Evolutionary conservation across 441 rosid species (phyloP).

Genomic region (Populus hybrid): DNA sequence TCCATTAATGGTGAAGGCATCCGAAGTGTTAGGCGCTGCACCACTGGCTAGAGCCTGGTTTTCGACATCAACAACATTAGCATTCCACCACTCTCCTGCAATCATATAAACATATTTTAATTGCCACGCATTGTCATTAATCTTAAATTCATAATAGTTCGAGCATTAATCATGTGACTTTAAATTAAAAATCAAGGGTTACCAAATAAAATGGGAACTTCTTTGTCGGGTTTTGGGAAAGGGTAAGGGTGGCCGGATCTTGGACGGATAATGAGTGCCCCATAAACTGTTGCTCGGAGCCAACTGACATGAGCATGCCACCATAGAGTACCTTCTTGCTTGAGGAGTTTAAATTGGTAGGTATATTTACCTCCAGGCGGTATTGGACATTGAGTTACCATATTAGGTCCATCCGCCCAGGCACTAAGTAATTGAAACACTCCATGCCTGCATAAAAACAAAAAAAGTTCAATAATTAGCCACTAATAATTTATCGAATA

Average conservation of each 20-base stretch:
- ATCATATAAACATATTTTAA: neutral
- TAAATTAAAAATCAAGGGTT: neutral
- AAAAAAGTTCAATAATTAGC: too few species aligned
- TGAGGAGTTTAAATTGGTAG: constrained; percentile 51
- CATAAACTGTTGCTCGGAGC: constrained; percentile 78
- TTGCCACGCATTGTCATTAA: neutral
- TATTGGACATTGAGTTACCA: constrained; percentile 86
- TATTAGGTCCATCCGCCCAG: constrained; percentile 91
- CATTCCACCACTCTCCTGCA: constrained; percentile 96
- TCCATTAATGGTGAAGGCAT: constrained; percentile 86
- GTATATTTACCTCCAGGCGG: constrained; percentile 58
- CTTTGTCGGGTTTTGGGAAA: constrained; percentile 62
- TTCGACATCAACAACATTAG: constrained; percentile 54
- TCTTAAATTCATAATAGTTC: neutral
- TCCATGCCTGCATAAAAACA: constrained; percentile 62
- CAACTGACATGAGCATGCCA: constrained; percentile 84
- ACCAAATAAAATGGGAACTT: constrained; percentile 75
- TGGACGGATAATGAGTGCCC: constrained; percentile 72
- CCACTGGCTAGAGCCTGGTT: constrained; percentile 53
- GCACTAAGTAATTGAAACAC: constrained; percentile 58
- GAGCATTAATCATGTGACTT: neutral
- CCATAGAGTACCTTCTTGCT: constrained; percentile 94
- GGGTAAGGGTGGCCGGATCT: constrained; percentile 57
- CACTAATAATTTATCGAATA: neutral
- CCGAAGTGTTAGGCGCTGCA: constrained; percentile 49